Base-by-base conservation (phyloP, 495 filamentous ascomycete species). In the Apodospora peruviana region DNA sequence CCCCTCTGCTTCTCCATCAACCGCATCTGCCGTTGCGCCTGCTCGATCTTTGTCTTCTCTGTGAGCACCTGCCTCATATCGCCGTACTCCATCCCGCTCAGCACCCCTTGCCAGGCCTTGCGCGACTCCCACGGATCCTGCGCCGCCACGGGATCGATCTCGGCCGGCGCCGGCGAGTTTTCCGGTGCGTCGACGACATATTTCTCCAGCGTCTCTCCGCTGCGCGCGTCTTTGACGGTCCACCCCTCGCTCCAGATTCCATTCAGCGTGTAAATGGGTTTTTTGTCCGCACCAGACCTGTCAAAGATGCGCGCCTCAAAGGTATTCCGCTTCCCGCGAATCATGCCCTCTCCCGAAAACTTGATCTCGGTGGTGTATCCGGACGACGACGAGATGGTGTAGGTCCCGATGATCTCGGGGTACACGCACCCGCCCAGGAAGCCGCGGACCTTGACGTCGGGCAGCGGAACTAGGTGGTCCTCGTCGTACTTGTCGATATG, bases 21-120 rank as follows among this genome's bases (percentile, higher is more conserved):
- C 65, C 86, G 82, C 75, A 83, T 72, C 19, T 79, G 76, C 16
- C 85, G 50, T 58, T 71, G 68, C 16, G 63, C 65, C 55, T 70
- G 55, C 58, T 70, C 67, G 11, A 73, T 55, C 54, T 39, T 48
- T 10, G 52, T 55, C 65, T 73, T 73, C 51, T 71, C 66, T 4
- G 48, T 40, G 32, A 53, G 22, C 16, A 65, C 59, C 17, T 32
- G 36, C 25, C 64, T 47, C 70, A 74, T 70, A 47, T 73, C 58
- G 2, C 68, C 71, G 16, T 25, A 34, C 20, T 52, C 40, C 40
- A 68, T 61, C 11, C 61, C 62, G 7, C 44, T 55, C 27, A 64
- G 34, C 32, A 71, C 71, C 1, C 61, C 62, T 4, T 35, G 48
- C 72, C 72, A 75, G 3, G 72, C 72, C 40, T 61, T 53, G 1